Conservation (phyloP, 2,329 filamentous ascomycete species). For the Botryotinia convoluta region DNA sequence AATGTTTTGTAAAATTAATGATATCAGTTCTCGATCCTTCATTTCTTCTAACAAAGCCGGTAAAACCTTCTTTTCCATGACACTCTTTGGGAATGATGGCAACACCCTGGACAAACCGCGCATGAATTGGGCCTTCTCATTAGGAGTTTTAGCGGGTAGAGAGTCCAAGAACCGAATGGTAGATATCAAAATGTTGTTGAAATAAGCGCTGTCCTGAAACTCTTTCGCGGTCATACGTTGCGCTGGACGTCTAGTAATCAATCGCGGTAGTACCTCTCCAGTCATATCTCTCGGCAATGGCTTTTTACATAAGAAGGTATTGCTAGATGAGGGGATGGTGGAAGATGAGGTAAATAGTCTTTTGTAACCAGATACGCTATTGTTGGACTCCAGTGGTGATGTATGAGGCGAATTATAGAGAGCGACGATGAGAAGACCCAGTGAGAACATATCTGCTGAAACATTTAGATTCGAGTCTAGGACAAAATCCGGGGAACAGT, state of each 20-base stretch:
- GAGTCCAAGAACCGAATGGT: slow-evolving; percentile 93
- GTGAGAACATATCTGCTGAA: slow-evolving; percentile 87
- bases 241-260: slow-evolving; percentile 84
- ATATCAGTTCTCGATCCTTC: slow-evolving; percentile 85
- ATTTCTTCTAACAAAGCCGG: slow-evolving; percentile 87
- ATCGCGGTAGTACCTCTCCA: slow-evolving; percentile 71
- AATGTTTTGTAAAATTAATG: slow-evolving; percentile 83
- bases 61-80: slow-evolving; percentile 91
- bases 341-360: slow-evolving; percentile 76
- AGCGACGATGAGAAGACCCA: slow-evolving; percentile 83
- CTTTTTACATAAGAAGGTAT: slow-evolving; percentile 80
- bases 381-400: slow-evolving; percentile 80
- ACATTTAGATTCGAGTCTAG: slow-evolving; percentile 84
- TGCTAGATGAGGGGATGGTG: slow-evolving; percentile 72
- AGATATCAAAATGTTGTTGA: slow-evolving; percentile 94
- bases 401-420: slow-evolving; percentile 92
- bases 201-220: slow-evolving; percentile 93
- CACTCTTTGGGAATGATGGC: slow-evolving; percentile 86
- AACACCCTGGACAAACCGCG: slow-evolving; percentile 83
- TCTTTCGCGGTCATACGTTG: slow-evolving; percentile 84
- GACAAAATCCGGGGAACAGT: slow-evolving; percentile 90
- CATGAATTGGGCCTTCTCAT: slow-evolving; percentile 89
- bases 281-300: slow-evolving; percentile 77
- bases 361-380: slow-evolving; percentile 81
- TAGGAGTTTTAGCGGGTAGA: slow-evolving; percentile 85